These are phyloP conservation scores for Solanum chacoense DNA, from an alignment of 305 asterid species.

Conservation along the genomic window DNA sequence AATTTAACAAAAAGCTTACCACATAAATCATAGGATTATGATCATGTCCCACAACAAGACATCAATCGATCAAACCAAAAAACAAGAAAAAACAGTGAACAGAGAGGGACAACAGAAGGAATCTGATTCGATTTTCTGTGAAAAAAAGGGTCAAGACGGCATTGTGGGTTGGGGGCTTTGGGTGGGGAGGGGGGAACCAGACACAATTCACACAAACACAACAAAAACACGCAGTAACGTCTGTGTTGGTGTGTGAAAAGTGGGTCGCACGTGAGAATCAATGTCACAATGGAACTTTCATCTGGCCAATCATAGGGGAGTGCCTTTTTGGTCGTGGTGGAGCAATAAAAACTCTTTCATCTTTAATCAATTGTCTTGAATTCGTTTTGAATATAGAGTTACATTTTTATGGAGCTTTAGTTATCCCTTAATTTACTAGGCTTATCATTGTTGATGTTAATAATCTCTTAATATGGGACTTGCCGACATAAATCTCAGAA, in stretches of 20 bases:
- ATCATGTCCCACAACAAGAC: constrained; percentile 2
- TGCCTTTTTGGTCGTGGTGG: not conserved
- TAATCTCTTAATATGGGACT: not conserved
- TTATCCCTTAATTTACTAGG: not conserved
- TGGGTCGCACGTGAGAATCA: not conserved
- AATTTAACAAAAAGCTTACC: constrained; percentile 11
- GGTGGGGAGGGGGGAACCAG: not conserved
- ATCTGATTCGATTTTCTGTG: constrained; percentile 23
- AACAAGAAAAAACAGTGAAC: not conserved
- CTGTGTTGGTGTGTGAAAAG: constrained; percentile 7
- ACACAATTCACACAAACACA: not conserved
- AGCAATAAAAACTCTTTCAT: not conserved
- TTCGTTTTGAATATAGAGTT: not conserved
- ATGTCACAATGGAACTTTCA: not conserved
- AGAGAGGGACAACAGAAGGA: constrained; percentile 3
- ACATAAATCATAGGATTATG: constrained; percentile 1
- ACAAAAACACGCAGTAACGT: not conserved
- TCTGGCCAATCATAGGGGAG: not conserved
- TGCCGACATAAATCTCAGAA: not conserved
- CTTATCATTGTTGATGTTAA: no score
- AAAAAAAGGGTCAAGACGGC: constrained; percentile 20
- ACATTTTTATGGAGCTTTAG: not conserved
- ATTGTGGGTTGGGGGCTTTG: not conserved
- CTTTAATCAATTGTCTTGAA: not conserved
- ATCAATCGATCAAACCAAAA: constrained; percentile 4